These are phyloP conservation scores for Arabis hirsuta DNA, from an alignment of 345 rosid genomes.

Conservation along the genomic window DNA sequence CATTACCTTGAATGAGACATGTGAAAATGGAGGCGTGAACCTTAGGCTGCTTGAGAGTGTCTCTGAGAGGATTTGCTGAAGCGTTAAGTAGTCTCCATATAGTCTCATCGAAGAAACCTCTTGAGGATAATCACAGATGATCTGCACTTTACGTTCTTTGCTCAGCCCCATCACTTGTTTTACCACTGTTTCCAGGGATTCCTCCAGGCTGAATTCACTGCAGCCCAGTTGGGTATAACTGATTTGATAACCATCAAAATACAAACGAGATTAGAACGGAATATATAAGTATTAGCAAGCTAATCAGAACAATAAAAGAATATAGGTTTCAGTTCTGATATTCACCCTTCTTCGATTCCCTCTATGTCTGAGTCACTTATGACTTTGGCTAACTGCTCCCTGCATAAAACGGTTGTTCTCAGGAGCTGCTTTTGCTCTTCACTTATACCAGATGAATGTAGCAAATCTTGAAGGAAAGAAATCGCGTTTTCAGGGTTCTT, in stretches of 20 bases:
- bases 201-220: constrained; percentile 63
- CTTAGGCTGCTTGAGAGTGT: constrained; percentile 59
- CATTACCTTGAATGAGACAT: constrained; percentile 55
- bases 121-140: constrained; percentile 54
- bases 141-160: constrained; percentile 59
- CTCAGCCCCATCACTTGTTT: constrained; percentile 67
- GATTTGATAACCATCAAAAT: constrained; percentile 31
- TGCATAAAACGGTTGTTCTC: constrained; percentile 58
- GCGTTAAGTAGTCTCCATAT: constrained; percentile 74
- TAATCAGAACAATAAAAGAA: constrained; percentile 23
- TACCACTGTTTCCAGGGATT: constrained; percentile 59
- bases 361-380: constrained; percentile 65
- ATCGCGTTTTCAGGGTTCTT: constrained; percentile 63
- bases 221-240: constrained; percentile 64
- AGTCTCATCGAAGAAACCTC: constrained; percentile 59
- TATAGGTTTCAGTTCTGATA: constrained; percentile 13
- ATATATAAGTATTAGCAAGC: constrained; percentile 6
- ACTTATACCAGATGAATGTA: constrained; percentile 57
- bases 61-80: constrained; percentile 81
- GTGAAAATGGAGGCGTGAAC: constrained; percentile 61
- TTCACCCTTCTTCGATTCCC: constrained; percentile 74
- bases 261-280: neutral
- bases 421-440: constrained; percentile 64
- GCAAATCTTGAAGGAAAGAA: constrained; percentile 55
- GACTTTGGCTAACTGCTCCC: constrained; percentile 70